Base-by-base conservation (phyloP, 1,284 basidiomycete genomes). In the Ceratobasidium sp. region DNA sequence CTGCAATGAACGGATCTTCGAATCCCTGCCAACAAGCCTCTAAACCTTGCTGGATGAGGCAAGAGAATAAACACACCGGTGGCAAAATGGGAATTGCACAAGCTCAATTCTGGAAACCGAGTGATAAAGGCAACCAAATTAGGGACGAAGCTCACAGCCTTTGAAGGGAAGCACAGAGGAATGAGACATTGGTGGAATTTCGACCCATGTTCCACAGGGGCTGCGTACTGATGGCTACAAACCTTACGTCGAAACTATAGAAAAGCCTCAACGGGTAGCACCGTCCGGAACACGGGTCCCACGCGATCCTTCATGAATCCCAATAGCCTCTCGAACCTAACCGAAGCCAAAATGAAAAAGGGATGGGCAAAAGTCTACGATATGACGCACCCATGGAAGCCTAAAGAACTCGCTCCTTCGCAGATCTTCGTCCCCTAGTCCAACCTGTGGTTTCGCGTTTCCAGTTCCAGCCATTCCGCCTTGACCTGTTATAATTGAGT, bases 331-430 rank as follows among this genome's bases (percentile, higher is more conserved):
- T 82, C 94, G 92, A 3, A 94, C 80, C 80, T 80, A 61, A 20
- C 40, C 38, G 12, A 61, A 10, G 59, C 40, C 28, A 20, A n/a
- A n/a, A n/a, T n/a, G n/a, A n/a, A n/a, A n/a, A n/a, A n/a, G n/a
- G n/a, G n/a, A n/a, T n/a, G n/a, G n/a, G n/a, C n/a, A n/a, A n/a
- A n/a, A n/a, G n/a, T n/a, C n/a, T n/a, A n/a, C 10, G n/a, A 12
- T 33, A 44, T 1, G 59, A 79, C 82, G 46, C 62, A 86, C 94
- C 96, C 96, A 98, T 3, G 94, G 93, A 81, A 97, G 86, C 77
- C 89, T 88, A 88, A 97, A 98, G 84, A 96, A 94, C 83, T 97
- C 96, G 81, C 94, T 95, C 65, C 95, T 86, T 80, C 93, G 90
- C 78, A 98, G 86, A 84, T 98, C 96, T 81, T 98, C 96, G 78